Evolutionary conservation across 1,284 basidiomycete genomes (phyloP).

Genomic region (Ganoderma multipileum): DNA sequence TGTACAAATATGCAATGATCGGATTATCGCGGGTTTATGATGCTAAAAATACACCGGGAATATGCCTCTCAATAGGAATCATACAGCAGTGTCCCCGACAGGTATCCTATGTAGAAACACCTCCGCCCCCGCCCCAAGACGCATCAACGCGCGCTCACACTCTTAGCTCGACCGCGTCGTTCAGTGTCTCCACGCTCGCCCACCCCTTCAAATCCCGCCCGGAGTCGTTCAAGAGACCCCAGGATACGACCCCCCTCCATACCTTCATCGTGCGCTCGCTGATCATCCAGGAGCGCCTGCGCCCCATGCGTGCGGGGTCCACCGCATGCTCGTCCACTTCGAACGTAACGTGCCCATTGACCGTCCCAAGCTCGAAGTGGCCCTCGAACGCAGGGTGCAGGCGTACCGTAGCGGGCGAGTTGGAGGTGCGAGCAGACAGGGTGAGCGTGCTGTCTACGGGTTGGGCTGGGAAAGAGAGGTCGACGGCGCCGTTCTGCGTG

Average conservation of each 20-base stretch:
- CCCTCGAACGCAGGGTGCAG: constrained; percentile 54
- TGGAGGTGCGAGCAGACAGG: constrained; percentile 42
- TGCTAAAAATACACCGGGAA: background rate
- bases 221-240: constrained; percentile 14
- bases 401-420: constrained; percentile 40
- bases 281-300: constrained; percentile 16
- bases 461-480: constrained; percentile 41
- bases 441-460: constrained; percentile 48
- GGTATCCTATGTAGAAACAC: background rate
- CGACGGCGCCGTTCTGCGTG: constrained; percentile 37
- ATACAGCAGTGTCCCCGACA: background rate
- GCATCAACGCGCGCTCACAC: background rate
- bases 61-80: background rate
- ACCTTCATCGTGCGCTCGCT: background rate
- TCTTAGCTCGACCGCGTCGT: background rate
- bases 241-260: constrained; percentile 21
- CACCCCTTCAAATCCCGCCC: background rate
- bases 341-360: constrained; percentile 11
- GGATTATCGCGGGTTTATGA: background rate
- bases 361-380: constrained; percentile 36
- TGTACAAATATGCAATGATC: background rate
- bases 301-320: constrained; percentile 26
- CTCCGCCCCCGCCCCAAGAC: background rate
- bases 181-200: background rate
- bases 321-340: constrained; percentile 5